phyloP scores from a whole-genome alignment of 805 yeast species.

The Saccharomyces mikatae region DNA sequence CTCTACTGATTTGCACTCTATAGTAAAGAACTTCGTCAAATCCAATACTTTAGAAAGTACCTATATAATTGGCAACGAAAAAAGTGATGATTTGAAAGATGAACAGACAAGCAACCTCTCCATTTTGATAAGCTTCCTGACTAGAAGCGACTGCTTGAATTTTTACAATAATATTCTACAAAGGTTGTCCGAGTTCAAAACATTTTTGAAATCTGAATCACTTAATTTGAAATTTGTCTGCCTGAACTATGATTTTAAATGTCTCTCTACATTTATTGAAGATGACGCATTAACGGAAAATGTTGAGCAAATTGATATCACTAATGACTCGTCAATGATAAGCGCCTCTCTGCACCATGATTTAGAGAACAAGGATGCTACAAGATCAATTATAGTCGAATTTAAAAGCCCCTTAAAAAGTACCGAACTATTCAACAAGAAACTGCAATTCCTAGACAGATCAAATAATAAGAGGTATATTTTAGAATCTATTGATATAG shows the following conservation, averaged over 20 bases:
- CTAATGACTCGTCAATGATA: conserved; percentile 31
- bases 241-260: conserved; percentile 34
- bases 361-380: conserved; percentile 20
- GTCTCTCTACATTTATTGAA: background rate
- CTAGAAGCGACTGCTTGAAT: conserved; percentile 31
- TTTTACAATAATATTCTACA: conserved; percentile 34
- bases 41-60: conserved; percentile 59
- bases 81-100: conserved; percentile 31
- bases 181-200: conserved; percentile 31
- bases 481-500: conserved; percentile 20
- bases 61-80: conserved; percentile 35
- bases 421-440: conserved; percentile 8
- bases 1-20: conserved; percentile 16
- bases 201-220: conserved; percentile 33
- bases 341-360: conserved; percentile 12
- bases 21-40: conserved; percentile 37
- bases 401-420: conserved; percentile 9
- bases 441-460: conserved; percentile 8
- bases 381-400: conserved; percentile 23
- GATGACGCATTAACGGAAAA: conserved; percentile 1
- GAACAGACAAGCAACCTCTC: conserved; percentile 25
- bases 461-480: conserved; percentile 20
- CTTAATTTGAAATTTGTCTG: conserved; percentile 32
- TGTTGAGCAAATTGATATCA: conserved; percentile 24
- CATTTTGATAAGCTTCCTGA: conserved; percentile 25